These are phyloP conservation scores for Podospora tetraspora DNA, from an alignment of 495 filamentous ascomycete genomes.

Conservation along the genomic window DNA sequence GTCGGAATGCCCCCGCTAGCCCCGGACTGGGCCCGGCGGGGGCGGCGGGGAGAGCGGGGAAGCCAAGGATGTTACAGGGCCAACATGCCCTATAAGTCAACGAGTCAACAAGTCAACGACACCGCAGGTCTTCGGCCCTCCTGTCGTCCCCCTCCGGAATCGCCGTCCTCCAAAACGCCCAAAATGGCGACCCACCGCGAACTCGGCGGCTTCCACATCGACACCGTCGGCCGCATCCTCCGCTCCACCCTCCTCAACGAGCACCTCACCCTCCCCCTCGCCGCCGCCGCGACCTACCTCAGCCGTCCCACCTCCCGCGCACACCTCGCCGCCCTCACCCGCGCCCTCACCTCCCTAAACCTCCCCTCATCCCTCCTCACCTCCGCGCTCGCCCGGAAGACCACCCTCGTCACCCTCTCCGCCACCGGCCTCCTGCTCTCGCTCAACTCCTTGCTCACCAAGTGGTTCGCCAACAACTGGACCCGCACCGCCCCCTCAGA, in stretches of 20 bases:
- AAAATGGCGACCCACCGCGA: slow-evolving; percentile 22
- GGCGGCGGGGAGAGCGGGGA: neutral
- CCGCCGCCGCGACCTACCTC: slow-evolving; percentile 14
- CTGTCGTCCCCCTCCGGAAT: no score
- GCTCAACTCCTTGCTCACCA: slow-evolving; percentile 23
- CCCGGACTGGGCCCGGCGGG: no score
- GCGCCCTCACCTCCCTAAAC: neutral
- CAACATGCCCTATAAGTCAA: no score
- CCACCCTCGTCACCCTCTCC: slow-evolving; percentile 15
- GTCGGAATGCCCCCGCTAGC: no score
- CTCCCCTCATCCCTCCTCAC: slow-evolving; percentile 3
- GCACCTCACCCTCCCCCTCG: slow-evolving; percentile 20
- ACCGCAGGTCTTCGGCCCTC: neutral
- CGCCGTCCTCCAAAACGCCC: neutral
- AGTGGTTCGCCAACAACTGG: slow-evolving; percentile 29
- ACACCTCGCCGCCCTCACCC: slow-evolving; percentile 8
- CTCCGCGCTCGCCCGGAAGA: neutral
- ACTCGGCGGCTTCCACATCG: slow-evolving; percentile 18
- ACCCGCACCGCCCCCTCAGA: slow-evolving; percentile 14
- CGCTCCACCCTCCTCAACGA: slow-evolving; percentile 23
- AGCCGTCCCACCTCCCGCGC: slow-evolving; percentile 1
- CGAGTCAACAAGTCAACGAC: neutral
- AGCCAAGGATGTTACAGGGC: neutral
- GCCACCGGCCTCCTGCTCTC: slow-evolving; percentile 17
- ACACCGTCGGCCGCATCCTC: slow-evolving; percentile 17